Evolutionary conservation across 495 filamentous ascomycete genomes (phyloP).

Genomic region (Lepraria neglecta): DNA sequence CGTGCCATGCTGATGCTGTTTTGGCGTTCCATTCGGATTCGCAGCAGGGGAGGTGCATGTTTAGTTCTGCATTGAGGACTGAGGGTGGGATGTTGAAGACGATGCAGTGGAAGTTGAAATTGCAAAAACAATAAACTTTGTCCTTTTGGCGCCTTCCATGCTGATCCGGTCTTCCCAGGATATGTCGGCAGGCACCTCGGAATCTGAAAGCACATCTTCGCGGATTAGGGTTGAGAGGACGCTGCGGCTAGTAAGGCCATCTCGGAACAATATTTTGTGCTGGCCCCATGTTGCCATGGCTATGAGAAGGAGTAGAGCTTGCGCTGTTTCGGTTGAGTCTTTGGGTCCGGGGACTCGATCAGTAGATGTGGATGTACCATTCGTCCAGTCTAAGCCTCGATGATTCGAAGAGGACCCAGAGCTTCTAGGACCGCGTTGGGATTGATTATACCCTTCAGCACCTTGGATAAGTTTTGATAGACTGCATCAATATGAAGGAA

Average conservation of each 20-base stretch:
- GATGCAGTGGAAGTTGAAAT: conserved; percentile 5
- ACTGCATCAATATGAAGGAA: too few species aligned
- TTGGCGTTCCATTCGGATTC: conserved; percentile 3
- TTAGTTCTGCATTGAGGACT: not conserved
- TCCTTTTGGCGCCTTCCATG: conserved; percentile 7
- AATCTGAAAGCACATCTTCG: not conserved
- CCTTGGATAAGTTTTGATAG: too few species aligned
- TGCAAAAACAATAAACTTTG: conserved; percentile 8
- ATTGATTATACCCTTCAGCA: too few species aligned
- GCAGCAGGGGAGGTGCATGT: conserved; percentile 1
- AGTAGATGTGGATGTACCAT: not conserved
- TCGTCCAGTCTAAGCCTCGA: not conserved
- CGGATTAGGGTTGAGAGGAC: not conserved
- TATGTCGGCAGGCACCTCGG: not conserved
- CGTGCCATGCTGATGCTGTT: not conserved
- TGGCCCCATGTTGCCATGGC: conserved; percentile 7
- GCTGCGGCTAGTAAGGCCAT: not conserved
- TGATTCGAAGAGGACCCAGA: too few species aligned
- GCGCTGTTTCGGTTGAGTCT: conserved; percentile 6
- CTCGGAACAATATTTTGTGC: not conserved
- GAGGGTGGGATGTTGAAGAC: conserved; percentile 6
- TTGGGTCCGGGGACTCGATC: not conserved
- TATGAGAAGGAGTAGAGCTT: conserved; percentile 4
- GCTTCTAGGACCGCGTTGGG: too few species aligned
- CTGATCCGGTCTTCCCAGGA: conserved; percentile 2